Evolutionary conservation across 2,329 filamentous ascomycete genomes (phyloP).

Genomic region (Myriosclerotinia duriaeana): DNA sequence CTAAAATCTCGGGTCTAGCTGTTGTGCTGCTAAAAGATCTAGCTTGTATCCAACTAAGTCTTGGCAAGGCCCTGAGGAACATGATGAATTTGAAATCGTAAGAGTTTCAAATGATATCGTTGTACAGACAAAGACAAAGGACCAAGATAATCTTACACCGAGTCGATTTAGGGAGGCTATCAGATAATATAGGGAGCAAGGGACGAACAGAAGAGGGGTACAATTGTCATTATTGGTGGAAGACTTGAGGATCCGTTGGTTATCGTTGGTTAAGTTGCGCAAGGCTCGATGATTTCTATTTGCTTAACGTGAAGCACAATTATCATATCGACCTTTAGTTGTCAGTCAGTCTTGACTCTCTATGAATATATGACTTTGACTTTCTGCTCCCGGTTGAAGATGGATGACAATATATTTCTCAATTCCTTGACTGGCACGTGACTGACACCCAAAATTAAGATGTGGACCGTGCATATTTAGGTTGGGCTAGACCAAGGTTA

Average conservation of each 20-base stretch:
- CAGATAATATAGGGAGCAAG: not conserved
- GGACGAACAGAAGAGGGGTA: not conserved
- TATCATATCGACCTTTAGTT: not conserved
- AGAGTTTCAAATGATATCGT: not conserved
- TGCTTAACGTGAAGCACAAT: not conserved
- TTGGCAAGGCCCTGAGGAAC: slow-evolving; percentile 28
- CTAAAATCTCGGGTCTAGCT: slow-evolving; percentile 49
- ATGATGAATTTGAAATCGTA: slow-evolving; percentile 24
- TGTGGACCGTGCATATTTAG: not conserved
- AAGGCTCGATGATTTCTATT: not conserved
- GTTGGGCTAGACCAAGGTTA: not conserved
- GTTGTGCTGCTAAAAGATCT: slow-evolving; percentile 52
- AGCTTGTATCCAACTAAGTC: slow-evolving; percentile 17
- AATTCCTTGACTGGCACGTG: no score
- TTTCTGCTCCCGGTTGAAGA: no score
- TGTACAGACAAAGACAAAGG: slow-evolving; percentile 9
- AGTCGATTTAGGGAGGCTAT: not conserved
- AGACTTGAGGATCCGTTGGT: not conserved
- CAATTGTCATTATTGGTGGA: not conserved
- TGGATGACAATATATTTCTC: no score
- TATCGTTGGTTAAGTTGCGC: not conserved
- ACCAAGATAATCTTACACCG: slow-evolving; percentile 4
- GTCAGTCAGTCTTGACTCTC: not conserved
- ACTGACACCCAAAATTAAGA: not conserved
- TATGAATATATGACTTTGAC: not conserved